Percentiles rank a stretch among this genome's conserved stretches.
Conservation (phyloP, 2,329 filamentous ascomycete species). For the Phaeosphaeria sp. region DNA sequence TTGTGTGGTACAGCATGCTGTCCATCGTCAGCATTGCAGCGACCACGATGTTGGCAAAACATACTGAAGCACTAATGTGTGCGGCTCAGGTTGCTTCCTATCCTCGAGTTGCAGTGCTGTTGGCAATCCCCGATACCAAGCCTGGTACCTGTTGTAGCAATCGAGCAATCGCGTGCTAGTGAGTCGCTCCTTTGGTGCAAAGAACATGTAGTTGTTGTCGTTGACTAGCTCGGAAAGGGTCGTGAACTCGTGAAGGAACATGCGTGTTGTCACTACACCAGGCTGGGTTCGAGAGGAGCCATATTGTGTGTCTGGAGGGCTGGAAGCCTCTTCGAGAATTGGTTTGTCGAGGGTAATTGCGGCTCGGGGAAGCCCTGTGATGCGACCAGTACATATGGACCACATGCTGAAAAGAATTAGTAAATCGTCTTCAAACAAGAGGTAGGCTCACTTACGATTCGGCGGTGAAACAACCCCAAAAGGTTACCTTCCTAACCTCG, state of each 20-base stretch:
- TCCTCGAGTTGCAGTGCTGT: conserved; percentile 63
- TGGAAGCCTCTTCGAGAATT: conserved; percentile 66
- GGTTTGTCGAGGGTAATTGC: conserved; percentile 58
- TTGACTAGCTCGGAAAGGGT: conserved; percentile 77
- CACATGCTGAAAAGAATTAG: conserved; percentile 45
- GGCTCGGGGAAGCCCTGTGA: conserved; percentile 56
- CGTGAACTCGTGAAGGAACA: conserved; percentile 64
- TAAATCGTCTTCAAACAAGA: not conserved
- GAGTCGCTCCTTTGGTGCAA: conserved; percentile 71
- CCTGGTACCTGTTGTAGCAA: conserved; percentile 72
- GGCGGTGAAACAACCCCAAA: conserved; percentile 61
- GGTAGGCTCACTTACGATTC: conserved; percentile 52
- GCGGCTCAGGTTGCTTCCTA: conserved; percentile 67
- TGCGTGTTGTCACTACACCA: conserved; percentile 33
- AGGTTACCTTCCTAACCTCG: conserved; percentile 59
- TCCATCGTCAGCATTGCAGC: conserved; percentile 12
- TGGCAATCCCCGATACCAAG: conserved; percentile 75
- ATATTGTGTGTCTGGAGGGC: conserved; percentile 44
- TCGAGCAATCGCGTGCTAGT: conserved; percentile 69
- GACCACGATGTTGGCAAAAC: conserved; percentile 42
- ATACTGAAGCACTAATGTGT: conserved; percentile 77
- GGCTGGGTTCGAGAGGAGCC: conserved; percentile 13
- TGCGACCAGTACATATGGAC: conserved; percentile 55
- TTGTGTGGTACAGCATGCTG: conserved; percentile 72
- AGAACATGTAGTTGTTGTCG: conserved; percentile 73